Evolutionary conservation across 345 rosid species (phyloP), one percentile per base, ranked within the genome.

Genomic region (Hevea brasiliensis): DNA sequence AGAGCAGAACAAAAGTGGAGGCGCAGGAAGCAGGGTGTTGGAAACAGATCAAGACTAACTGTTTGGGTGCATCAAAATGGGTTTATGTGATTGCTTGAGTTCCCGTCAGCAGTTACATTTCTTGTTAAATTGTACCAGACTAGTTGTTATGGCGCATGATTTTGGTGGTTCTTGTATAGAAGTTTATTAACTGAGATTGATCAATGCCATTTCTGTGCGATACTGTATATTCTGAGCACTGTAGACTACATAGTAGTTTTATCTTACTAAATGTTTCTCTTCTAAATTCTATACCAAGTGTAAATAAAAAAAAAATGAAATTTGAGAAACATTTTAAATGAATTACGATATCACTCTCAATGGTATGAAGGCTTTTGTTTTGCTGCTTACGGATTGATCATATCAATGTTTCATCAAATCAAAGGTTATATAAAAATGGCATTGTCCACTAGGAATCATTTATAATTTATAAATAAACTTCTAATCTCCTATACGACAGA

Each of bases 1-100:
- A 87, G 99, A 76, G 96, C 89, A 26, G 98, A 92, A 32, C 91
- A 83, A 62, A 96, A 91, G 84, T 82, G 97, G 84, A 90, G 99
- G 84, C 98, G 93, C 78, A 79, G 98, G 72, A 96, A 93, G 86
- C 90, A 91, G 80, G 13, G 24, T 23, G 21, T 35, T 62, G 42
- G 32, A 56, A n/a, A 4, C 20, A 3, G 14, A 6, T 44, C 41
- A 32, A 41, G 0, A 8, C 15, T 13, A 15, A 27, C 53, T 42
- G 20, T 20, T 23, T 26, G 41, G 15, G 5, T 42, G 44, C 48
- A 20, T 4, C 24, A 45, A 55, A 9, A 66, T 29, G 21, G 58
- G 1, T 10, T 7, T 44, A n/a, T 45, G 18, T 18, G 70, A 27
- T 24, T 23, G 18, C 60, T 26, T 18, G 50, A 23, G 13, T 35